phyloP scores from a whole-genome alignment of 2,329 filamentous ascomycete genomes.

The Cytospora schulzeri region DNA sequence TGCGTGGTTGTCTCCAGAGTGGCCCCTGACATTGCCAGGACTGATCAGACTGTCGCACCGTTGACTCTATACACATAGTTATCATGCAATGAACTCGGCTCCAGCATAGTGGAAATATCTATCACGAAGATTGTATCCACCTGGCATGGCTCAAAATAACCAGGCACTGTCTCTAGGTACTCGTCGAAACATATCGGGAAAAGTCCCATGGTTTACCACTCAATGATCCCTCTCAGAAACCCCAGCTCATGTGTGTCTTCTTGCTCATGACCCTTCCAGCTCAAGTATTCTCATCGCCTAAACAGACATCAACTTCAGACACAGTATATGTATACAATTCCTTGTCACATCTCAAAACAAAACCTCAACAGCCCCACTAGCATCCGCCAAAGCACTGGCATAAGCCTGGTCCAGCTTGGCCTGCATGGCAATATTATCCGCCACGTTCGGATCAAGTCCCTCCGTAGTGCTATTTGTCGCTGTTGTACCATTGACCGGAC shows the following conservation, averaged over 20 bases:
- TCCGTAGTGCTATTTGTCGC: conserved; percentile 6
- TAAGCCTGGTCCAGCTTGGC: conserved; percentile 22
- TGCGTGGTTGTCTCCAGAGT: neutral
- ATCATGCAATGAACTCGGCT: neutral
- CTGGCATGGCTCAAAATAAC: neutral
- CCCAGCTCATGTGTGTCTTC: neutral
- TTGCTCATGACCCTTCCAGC: neutral
- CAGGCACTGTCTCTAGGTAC: neutral
- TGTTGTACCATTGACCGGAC: conserved; percentile 15
- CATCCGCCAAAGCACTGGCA: conserved; percentile 4
- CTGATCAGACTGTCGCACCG: neutral
- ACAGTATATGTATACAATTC: neutral
- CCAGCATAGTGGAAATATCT: neutral
- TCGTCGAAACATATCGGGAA: neutral
- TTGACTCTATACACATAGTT: neutral
- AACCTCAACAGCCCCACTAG: neutral
- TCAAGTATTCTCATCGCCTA: too few species aligned
- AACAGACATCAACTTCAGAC: neutral
- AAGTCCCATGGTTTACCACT: neutral
- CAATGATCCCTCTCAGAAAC: neutral
- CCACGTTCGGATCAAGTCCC: neutral
- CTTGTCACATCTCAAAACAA: conserved; percentile 5
- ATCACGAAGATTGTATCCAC: too few species aligned
- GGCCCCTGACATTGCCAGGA: too few species aligned
- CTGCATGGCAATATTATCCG: conserved; percentile 15